Evolutionary conservation across 2,329 filamentous ascomycete species (phyloP), one percentile per base, ranked within the genome.

Genomic region (Amylocarpus encephaloides): DNA sequence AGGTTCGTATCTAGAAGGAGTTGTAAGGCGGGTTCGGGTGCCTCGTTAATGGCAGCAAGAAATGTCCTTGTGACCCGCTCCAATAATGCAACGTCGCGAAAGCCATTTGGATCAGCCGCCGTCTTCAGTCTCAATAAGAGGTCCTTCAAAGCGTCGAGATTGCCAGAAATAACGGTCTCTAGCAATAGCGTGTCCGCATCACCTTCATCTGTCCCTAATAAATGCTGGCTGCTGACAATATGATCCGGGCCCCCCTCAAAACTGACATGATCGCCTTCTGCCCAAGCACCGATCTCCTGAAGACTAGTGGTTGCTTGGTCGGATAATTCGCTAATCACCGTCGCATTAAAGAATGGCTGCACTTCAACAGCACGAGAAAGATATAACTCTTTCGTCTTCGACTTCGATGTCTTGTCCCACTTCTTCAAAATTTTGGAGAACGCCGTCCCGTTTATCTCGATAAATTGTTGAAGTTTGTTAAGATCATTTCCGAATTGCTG

Each of bases 321-420:
- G 4, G 93, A 96, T 10, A 98, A 78, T 64, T 95, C 92, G 69
- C 91, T 95, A 64, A 98, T 95, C 60, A 97, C 90, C 58, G 94
- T 88, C 41, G 92, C 85, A 69, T 98, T 97, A 77, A 97, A 98
- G 69, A 94, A 97, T 6, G 93, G 93, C 64, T 97, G 93, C 6
- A 97, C 91, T 68, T 98, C 93, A 55, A 98, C 92, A 7, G 93
- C 93, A 53, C 93, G 80, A 9, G 94, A 94, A 33, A 98, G 82
- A 66, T 97, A 98, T 36, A 97, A 79, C 71, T 97, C 93, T 69
- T 98, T 98, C 52, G 93, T 96, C 68, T 92, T 92, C 46, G 92
- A 97, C 77, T 97, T 98, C 60, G 92, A 96, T 1, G 91, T 96
- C 79, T 98, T 98, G 72, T 98, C 93, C 93, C 93, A 98, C 80